A percentile compares a stretch with the other conserved stretches of the same genome.
Conservation (phyloP, 2,329 filamentous ascomycete species). For the Diplodia corticola region DNA sequence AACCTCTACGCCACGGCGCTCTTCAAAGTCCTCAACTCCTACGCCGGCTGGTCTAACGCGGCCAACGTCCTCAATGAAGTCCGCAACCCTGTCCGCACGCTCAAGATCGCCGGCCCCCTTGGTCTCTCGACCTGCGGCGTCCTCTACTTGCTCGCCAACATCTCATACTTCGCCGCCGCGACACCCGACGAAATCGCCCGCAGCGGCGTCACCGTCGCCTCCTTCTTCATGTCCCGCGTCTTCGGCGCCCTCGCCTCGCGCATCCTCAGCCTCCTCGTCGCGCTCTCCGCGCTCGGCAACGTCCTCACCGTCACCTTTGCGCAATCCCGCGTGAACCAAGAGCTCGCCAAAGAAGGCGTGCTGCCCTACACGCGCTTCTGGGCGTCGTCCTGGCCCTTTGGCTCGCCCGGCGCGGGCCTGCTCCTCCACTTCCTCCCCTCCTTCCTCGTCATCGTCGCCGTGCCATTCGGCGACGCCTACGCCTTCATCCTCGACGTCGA, state of each 20-base stretch:
- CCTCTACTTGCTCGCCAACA: conserved; percentile 67
- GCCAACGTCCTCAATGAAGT: conserved; percentile 74
- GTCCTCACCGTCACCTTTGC: conserved; percentile 71
- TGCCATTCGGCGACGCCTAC: conserved; percentile 66
- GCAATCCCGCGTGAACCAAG: conserved; percentile 68
- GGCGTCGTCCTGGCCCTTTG: conserved; percentile 66
- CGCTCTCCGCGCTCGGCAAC: conserved; percentile 67
- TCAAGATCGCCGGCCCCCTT: conserved; percentile 61
- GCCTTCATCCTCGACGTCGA: conserved; percentile 73
- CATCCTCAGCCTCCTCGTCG: conserved; percentile 61
- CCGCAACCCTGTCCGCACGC: conserved; percentile 64
- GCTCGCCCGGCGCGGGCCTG: conserved; percentile 66
- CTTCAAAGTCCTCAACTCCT: conserved; percentile 69
- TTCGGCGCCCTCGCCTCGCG: conserved; percentile 61
- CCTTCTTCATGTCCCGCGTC: conserved; percentile 64
- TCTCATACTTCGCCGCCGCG: conserved; percentile 65
- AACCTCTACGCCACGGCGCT: conserved; percentile 64
- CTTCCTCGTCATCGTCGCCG: conserved; percentile 64
- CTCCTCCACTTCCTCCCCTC: conserved; percentile 70
- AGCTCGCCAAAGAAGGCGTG: conserved; percentile 70
- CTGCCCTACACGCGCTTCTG: conserved; percentile 63
- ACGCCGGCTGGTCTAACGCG: conserved; percentile 59
- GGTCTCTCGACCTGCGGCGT: conserved; percentile 63
- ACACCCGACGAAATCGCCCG: conserved; percentile 66
- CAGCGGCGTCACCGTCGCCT: conserved; percentile 67